Percentiles rank a stretch among this genome's conserved stretches.
These are phyloP conservation scores for Thermothelomyces thermophilus DNA, from an alignment of 2,329 filamentous ascomycete genomes.

Conservation along the genomic window DNA sequence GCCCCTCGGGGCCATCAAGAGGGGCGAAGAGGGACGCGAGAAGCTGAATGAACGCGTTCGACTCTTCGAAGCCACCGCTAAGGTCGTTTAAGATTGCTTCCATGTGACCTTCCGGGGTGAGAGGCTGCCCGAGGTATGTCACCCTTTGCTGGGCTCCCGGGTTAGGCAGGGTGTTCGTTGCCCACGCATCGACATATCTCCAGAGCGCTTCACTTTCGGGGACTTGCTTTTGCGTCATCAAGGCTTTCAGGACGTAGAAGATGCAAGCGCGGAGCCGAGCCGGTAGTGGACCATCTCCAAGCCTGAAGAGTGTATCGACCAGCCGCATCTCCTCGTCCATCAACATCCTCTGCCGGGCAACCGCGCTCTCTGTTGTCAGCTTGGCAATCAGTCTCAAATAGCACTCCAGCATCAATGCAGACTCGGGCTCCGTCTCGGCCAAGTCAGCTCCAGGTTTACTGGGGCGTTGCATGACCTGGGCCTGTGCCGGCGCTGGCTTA, in stretches of 20 bases:
- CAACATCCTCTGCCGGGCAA: constrained; percentile 68
- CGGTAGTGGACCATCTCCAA: constrained; percentile 71
- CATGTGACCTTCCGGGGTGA: constrained; percentile 36
- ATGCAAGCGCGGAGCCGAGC: constrained; percentile 74
- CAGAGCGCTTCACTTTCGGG: constrained; percentile 69
- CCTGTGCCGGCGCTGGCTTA: constrained; percentile 52
- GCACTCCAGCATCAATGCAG: constrained; percentile 91
- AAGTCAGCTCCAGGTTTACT: constrained; percentile 58
- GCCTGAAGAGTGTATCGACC: constrained; percentile 66
- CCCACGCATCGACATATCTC: constrained; percentile 72
- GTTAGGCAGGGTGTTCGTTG: constrained; percentile 50
- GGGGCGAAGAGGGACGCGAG: constrained; percentile 67
- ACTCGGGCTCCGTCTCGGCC: constrained; percentile 81
- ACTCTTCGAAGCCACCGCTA: constrained; percentile 73
- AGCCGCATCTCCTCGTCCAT: constrained; percentile 58
- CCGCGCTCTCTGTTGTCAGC: constrained; percentile 65
- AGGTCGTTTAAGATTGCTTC: constrained; percentile 68
- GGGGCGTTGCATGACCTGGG: constrained; percentile 42
- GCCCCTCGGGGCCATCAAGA: constrained; percentile 49
- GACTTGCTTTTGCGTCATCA: constrained; percentile 68
- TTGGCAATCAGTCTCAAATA: constrained; percentile 85
- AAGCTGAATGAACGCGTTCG: constrained; percentile 74
- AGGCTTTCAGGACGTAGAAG: constrained; percentile 68
- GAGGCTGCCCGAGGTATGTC: constrained; percentile 15
- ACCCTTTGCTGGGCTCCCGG: constrained; percentile 30